Conservation (phyloP, 108 stramenopile species). For the Epithemia pelagica region DNA sequence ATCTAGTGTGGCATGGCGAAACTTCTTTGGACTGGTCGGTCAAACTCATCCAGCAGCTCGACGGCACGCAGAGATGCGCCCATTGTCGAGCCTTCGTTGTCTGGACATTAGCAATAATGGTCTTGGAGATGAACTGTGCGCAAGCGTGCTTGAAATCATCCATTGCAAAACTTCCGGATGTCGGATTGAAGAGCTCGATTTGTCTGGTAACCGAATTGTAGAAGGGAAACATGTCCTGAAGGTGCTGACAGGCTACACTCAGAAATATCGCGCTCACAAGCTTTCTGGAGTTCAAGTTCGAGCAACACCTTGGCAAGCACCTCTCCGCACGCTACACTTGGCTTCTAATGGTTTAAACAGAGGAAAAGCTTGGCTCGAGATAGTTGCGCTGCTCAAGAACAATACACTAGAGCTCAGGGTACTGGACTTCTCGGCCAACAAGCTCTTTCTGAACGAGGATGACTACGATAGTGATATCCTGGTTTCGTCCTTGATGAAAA, state of each 20-base stretch:
- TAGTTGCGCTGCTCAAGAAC: conserved; percentile 37
- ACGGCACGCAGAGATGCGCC: conserved; percentile 3
- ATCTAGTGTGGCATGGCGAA: conserved; percentile 20
- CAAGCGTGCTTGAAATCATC: conserved; percentile 34
- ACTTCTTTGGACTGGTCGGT: conserved; percentile 43
- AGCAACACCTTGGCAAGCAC: conserved; percentile 35
- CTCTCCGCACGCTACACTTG: conserved; percentile 38
- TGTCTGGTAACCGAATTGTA: conserved; percentile 48
- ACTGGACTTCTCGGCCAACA: conserved; percentile 50
- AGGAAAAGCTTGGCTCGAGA: conserved; percentile 41
- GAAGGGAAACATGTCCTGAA: conserved; percentile 27
- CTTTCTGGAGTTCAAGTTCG: conserved; percentile 11
- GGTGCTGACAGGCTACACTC: conserved; percentile 31
- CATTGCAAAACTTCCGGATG: conserved; percentile 44
- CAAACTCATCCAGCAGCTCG: conserved; percentile 6
- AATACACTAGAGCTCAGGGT: conserved; percentile 36
- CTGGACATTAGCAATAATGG: conserved; percentile 55
- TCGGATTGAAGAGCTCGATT: conserved; percentile 45
- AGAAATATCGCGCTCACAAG: conserved; percentile 38
- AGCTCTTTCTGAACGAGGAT: conserved; percentile 16
- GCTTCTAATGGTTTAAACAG: conserved; percentile 36
- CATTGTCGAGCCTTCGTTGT: conserved; percentile 31
- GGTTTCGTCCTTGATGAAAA: conserved; percentile 29
- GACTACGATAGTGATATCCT: conserved; percentile 34
- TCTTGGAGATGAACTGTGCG: conserved; percentile 44